A percentile compares a stretch with the other conserved stretches of the same genome.
These are phyloP conservation scores for Microsporum ferrugineum DNA, from an alignment of 2,329 filamentous ascomycete species.

Conservation along the genomic window DNA sequence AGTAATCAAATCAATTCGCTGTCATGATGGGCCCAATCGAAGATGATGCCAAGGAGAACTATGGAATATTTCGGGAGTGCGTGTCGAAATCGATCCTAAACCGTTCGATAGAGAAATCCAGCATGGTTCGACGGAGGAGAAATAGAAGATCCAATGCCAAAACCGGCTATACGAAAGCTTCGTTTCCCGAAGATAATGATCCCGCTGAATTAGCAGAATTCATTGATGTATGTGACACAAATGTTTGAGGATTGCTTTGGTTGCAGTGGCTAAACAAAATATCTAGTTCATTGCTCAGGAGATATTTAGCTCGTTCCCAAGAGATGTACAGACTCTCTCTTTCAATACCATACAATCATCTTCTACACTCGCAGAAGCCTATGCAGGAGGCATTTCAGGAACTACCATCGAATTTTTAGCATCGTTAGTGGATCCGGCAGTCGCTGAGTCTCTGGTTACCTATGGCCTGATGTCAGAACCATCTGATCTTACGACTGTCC, in stretches of 20 bases:
- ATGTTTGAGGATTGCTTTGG: slow-evolving; percentile 4
- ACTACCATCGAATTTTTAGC: slow-evolving; percentile 43
- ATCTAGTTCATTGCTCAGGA: slow-evolving; percentile 56
- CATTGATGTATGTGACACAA: slow-evolving; percentile 45
- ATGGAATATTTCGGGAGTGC: slow-evolving; percentile 61
- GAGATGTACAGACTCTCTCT: slow-evolving; percentile 49
- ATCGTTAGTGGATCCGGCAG: slow-evolving; percentile 45
- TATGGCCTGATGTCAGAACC: slow-evolving; percentile 50
- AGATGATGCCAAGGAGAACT: slow-evolving; percentile 36
- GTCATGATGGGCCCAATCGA: not conserved
- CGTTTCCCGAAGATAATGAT: slow-evolving; percentile 24
- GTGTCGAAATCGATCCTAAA: slow-evolving; percentile 59
- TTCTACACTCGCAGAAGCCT: slow-evolving; percentile 41
- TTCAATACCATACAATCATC: slow-evolving; percentile 46
- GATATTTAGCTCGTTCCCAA: slow-evolving; percentile 56
- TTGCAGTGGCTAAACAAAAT: slow-evolving; percentile 1
- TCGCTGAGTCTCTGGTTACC: slow-evolving; percentile 55
- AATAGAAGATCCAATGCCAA: slow-evolving; percentile 11
- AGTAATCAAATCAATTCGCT: not conserved
- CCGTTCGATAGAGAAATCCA: slow-evolving; percentile 42
- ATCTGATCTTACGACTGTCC: slow-evolving; percentile 42
- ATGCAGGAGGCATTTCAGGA: slow-evolving; percentile 46
- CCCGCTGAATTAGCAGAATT: slow-evolving; percentile 68
- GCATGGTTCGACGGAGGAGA: slow-evolving; percentile 25
- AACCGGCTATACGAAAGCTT: slow-evolving; percentile 10